Evolutionary conservation across 1,284 basidiomycete genomes (phyloP).

Genomic region (Macrocystidia cucumis): DNA sequence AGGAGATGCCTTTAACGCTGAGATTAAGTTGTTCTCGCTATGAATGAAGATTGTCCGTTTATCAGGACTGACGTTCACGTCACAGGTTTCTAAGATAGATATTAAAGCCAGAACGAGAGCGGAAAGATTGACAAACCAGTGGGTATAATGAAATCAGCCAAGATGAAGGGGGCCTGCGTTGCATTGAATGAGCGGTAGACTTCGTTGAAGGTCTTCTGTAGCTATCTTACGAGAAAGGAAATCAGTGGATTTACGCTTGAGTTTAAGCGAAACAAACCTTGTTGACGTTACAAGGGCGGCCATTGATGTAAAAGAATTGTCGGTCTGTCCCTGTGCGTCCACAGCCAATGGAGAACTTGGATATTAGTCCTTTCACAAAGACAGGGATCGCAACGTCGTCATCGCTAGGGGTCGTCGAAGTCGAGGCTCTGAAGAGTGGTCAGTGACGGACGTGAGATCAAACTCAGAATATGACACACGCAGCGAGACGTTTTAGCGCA

Average conservation of each 20-base stretch:
- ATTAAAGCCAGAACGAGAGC: constrained; percentile 8
- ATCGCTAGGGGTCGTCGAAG: constrained; percentile 7
- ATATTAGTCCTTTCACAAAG: constrained; percentile 70
- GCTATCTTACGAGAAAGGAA: no score
- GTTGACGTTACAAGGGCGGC: constrained; percentile 76
- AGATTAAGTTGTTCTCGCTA: constrained; percentile 77
- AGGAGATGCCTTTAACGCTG: constrained; percentile 63
- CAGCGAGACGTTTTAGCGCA: constrained; percentile 19
- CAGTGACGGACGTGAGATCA: background rate
- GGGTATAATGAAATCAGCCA: constrained; percentile 81
- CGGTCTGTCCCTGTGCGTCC: constrained; percentile 79
- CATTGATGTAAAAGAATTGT: constrained; percentile 94
- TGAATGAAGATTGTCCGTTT: constrained; percentile 94
- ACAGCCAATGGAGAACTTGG: constrained; percentile 64
- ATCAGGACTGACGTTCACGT: constrained; percentile 96
- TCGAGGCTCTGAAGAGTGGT: constrained; percentile 1
- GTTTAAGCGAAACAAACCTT: constrained; percentile 50
- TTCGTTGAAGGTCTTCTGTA: constrained; percentile 86
- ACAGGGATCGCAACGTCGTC: constrained; percentile 33
- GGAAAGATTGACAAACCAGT: constrained; percentile 52
- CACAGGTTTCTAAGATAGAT: constrained; percentile 62
- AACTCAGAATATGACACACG: constrained; percentile 2
- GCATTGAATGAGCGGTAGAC: constrained; percentile 83
- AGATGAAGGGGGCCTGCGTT: constrained; percentile 74
- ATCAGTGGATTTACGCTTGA: no score